phyloP scores from a whole-genome alignment of 1,139 yeast species.

The Kazachstania sp. region DNA sequence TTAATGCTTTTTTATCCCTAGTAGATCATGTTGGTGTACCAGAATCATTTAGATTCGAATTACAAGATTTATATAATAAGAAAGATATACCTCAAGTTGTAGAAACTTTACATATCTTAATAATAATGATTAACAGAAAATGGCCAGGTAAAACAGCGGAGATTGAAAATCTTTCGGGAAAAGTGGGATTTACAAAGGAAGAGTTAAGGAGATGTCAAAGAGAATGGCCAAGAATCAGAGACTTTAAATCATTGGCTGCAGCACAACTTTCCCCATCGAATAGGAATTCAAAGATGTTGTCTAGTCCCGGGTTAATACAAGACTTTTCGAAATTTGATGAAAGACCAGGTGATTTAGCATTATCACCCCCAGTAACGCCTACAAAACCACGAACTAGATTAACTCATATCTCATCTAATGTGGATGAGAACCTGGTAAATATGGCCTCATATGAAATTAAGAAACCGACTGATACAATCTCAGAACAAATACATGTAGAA shows the following conservation, averaged over 20 bases:
- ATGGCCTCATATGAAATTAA: too few species aligned
- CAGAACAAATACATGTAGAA: neutral
- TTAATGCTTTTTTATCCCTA: constrained; percentile 72
- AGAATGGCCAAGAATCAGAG: constrained; percentile 46
- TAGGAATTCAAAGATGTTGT: constrained; percentile 1
- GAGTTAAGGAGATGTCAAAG: constrained; percentile 65
- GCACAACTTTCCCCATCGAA: constrained; percentile 10
- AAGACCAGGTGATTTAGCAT: neutral
- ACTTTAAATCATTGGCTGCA: constrained; percentile 39
- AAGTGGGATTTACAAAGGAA: constrained; percentile 51
- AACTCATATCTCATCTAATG: too few species aligned
- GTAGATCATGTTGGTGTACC: constrained; percentile 70
- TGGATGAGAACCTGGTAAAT: too few species aligned
- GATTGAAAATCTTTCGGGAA: constrained; percentile 57
- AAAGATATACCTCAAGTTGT: constrained; percentile 91
- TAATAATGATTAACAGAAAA: constrained; percentile 50
- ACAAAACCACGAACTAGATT: neutral
- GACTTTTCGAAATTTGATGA: constrained; percentile 15
- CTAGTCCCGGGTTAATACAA: constrained; percentile 15
- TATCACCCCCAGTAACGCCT: constrained; percentile 4
- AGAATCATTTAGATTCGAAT: constrained; percentile 76
- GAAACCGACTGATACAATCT: neutral
- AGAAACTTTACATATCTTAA: constrained; percentile 85
- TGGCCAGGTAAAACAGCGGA: constrained; percentile 43
- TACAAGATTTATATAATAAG: constrained; percentile 87